Evolutionary conservation across 2,329 filamentous ascomycete genomes (phyloP).

Genomic region (Microcyclospora tardicrescens): DNA sequence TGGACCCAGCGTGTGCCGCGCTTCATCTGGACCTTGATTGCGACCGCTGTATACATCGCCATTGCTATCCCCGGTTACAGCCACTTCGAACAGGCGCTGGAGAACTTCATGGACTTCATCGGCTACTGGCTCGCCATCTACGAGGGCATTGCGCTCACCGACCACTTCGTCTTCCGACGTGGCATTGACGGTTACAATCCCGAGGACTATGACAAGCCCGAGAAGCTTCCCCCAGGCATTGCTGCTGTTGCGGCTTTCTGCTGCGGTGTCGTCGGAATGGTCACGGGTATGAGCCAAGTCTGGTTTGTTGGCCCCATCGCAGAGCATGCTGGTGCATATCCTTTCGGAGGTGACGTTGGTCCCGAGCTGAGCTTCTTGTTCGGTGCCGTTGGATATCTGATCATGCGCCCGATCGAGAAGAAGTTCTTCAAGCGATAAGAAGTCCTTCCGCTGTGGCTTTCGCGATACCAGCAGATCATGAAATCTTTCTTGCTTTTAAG

Average conservation of each 20-base stretch:
- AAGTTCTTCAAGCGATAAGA: constrained; percentile 22
- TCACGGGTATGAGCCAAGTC: constrained; percentile 55
- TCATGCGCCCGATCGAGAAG: constrained; percentile 38
- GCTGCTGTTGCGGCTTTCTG: constrained; percentile 52
- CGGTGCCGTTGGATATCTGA: constrained; percentile 38
- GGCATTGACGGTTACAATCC: constrained; percentile 48
- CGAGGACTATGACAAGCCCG: constrained; percentile 44
- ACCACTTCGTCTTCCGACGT: constrained; percentile 56
- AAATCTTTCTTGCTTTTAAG: no score
- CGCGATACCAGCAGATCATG: no score
- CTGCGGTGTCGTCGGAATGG: constrained; percentile 51
- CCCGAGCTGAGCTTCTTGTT: constrained; percentile 57
- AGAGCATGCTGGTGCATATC: constrained; percentile 39
- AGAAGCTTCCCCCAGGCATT: constrained; percentile 48
- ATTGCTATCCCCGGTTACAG: constrained; percentile 58
- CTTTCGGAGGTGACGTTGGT: constrained; percentile 46
- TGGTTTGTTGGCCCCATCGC: constrained; percentile 58
- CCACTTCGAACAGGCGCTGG: constrained; percentile 50
- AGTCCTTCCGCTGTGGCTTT: no score
- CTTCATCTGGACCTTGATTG: constrained; percentile 53
- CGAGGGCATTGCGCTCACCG: constrained; percentile 49
- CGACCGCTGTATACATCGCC: constrained; percentile 50
- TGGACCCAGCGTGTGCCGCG: constrained; percentile 50
- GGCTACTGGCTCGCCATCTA: constrained; percentile 68
- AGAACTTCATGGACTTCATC: constrained; percentile 51